Conservation (phyloP, 2,329 filamentous ascomycete species). For the Ophiostoma perfectum region DNA sequence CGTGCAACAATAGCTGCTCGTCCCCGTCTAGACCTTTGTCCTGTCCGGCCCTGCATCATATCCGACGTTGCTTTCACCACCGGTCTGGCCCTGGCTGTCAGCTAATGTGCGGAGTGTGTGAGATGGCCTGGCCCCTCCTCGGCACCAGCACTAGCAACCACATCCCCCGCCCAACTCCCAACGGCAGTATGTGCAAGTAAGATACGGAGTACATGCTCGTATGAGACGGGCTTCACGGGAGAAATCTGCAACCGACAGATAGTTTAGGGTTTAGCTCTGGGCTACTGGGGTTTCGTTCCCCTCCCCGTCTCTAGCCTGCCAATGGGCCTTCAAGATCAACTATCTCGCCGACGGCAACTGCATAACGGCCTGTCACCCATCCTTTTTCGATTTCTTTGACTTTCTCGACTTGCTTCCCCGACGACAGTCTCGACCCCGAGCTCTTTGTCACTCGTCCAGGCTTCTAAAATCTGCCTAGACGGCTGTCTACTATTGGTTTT, state of each 20-base stretch:
- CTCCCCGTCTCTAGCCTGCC: constrained; percentile 2
- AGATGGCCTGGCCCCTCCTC: not conserved
- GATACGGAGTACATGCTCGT: not conserved
- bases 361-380: not conserved
- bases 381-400: not conserved
- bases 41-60: not conserved
- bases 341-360: constrained; percentile 1
- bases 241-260: not conserved
- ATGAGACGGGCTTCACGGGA: not conserved
- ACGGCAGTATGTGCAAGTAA: not conserved
- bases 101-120: not conserved
- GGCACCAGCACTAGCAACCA: not conserved
- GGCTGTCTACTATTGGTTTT: not conserved
- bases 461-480: not conserved
- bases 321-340: not conserved
- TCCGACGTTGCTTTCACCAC: not conserved
- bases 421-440: not conserved
- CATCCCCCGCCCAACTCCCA: not conserved
- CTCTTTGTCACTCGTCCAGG: not conserved
- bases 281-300: not conserved
- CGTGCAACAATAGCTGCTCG: not conserved
- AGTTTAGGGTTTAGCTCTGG: not conserved
- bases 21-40: constrained; percentile 6
- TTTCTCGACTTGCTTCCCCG: not conserved
- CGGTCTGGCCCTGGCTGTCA: not conserved